Conservation (phyloP, 495 filamentous ascomycete species). For the Tetracladium setigerum region DNA sequence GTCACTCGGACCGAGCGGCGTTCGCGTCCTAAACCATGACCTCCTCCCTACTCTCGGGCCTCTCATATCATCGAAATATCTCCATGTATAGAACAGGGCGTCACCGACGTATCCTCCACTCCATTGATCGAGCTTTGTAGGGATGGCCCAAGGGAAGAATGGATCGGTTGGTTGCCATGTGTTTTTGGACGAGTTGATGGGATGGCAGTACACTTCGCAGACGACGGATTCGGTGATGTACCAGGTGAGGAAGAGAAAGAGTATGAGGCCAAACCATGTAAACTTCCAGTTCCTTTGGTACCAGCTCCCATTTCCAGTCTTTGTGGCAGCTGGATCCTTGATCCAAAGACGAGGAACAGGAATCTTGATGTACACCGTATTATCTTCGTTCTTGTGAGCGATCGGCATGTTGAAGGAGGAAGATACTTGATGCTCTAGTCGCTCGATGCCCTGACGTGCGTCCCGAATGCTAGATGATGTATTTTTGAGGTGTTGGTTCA, state of each 20-base stretch:
- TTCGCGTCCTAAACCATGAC: neutral
- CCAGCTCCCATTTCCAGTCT: neutral
- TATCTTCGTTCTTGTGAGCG: neutral
- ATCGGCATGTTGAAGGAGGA: slow-evolving; percentile 17
- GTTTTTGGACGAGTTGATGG: slow-evolving; percentile 34
- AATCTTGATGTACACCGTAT: slow-evolving; percentile 33
- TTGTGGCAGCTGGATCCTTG: slow-evolving; percentile 21
- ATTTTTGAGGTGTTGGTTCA: slow-evolving; percentile 51
- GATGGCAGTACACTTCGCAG: slow-evolving; percentile 55
- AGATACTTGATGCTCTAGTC: slow-evolving; percentile 54
- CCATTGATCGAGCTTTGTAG: slow-evolving; percentile 50
- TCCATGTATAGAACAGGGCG: neutral
- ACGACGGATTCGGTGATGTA: slow-evolving; percentile 52
- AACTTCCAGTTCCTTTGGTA: slow-evolving; percentile 27
- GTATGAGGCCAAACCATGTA: slow-evolving; percentile 49
- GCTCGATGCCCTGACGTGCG: slow-evolving; percentile 57
- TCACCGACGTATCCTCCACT: slow-evolving; percentile 12
- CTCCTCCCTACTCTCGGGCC: neutral
- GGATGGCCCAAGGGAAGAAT: slow-evolving; percentile 44
- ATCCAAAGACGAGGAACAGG: slow-evolving; percentile 53
- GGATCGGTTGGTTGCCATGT: slow-evolving; percentile 45
- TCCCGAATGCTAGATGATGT: slow-evolving; percentile 56
- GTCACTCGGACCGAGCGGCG: neutral
- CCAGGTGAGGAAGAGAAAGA: slow-evolving; percentile 43
- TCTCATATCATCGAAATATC: neutral